These are phyloP conservation scores for Myxozyma geophila DNA, from an alignment of 805 yeast species.

Conservation along the genomic window DNA sequence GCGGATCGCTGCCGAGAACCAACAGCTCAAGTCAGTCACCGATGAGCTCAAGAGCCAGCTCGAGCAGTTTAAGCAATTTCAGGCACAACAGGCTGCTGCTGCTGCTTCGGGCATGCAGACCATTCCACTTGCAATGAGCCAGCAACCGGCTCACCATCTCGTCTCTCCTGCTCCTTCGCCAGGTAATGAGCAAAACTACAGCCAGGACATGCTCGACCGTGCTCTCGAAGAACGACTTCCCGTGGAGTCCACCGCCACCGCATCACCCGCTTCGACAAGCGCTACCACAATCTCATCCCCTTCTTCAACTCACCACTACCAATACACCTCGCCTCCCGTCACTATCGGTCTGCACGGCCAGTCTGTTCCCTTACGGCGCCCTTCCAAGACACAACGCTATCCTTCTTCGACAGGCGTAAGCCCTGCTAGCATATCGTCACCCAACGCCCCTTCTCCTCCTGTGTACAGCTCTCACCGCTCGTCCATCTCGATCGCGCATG, in stretches of 20 bases:
- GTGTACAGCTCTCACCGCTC: constrained; percentile 7
- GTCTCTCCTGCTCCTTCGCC: constrained; percentile 61
- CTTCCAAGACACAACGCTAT: constrained; percentile 7
- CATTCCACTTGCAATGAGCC: constrained; percentile 5
- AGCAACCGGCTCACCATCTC: constrained; percentile 46
- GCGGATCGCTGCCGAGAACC: constrained; percentile 46
- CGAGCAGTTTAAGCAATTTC: constrained; percentile 34
- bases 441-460: constrained; percentile 10
- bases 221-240: constrained; percentile 36
- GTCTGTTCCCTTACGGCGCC: constrained; percentile 24
- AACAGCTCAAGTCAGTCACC: constrained; percentile 39
- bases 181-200: constrained; percentile 39
- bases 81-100: constrained; percentile 34
- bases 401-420: background rate
- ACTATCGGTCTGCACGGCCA: background rate
- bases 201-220: constrained; percentile 34
- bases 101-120: constrained; percentile 14
- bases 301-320: background rate
- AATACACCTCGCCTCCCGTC: constrained; percentile 19
- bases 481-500: constrained; percentile 8
- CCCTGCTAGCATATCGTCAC: background rate
- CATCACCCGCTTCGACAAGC: constrained; percentile 22
- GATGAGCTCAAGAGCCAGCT: constrained; percentile 36
- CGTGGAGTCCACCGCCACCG: constrained; percentile 20
- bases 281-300: constrained; percentile 19